Evolutionary conservation across 768 basidiomycete genomes (phyloP).

Genomic region (Amanita phalloides): DNA sequence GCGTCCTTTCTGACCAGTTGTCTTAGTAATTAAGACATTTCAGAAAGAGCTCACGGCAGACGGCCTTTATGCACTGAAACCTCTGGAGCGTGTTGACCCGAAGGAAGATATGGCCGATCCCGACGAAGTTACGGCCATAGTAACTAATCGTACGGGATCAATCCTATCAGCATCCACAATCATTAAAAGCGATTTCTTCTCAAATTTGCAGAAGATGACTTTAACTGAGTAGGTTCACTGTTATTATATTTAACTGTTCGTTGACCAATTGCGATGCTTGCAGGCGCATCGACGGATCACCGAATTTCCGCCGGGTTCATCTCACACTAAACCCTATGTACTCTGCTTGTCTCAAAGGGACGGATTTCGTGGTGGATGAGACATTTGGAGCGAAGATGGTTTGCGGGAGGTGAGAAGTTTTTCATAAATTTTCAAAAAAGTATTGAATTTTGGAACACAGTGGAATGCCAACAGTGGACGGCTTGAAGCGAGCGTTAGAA

Average conservation of each 20-base stretch:
- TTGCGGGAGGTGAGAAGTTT: slow-evolving; percentile 57
- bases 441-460: slow-evolving; percentile 28
- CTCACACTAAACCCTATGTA: slow-evolving; percentile 37
- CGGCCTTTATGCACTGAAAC: slow-evolving; percentile 71
- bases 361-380: slow-evolving; percentile 26
- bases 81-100: slow-evolving; percentile 62
- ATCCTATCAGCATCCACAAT: slow-evolving; percentile 90
- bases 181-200: slow-evolving; percentile 92
- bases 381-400: slow-evolving; percentile 45
- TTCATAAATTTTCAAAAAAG: slow-evolving; percentile 1
- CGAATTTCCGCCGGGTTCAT: slow-evolving; percentile 83
- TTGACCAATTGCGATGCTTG: not conserved
- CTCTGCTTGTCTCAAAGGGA: slow-evolving; percentile 18
- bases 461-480: slow-evolving; percentile 93
- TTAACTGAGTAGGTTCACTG: slow-evolving; percentile 65
- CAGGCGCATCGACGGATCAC: slow-evolving; percentile 85
- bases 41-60: slow-evolving; percentile 80
- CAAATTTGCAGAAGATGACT: slow-evolving; percentile 91
- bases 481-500: slow-evolving; percentile 67
- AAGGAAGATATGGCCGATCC: slow-evolving; percentile 68
- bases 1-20: not conserved
- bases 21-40: slow-evolving; percentile 85
- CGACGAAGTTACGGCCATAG: slow-evolving; percentile 85
- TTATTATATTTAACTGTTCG: not conserved
- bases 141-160: slow-evolving; percentile 72